A percentile compares a stretch with the other conserved stretches of the same genome.
Conservation (phyloP, 805 yeast genomes). For the Metschnikowia cerradonensis region DNA sequence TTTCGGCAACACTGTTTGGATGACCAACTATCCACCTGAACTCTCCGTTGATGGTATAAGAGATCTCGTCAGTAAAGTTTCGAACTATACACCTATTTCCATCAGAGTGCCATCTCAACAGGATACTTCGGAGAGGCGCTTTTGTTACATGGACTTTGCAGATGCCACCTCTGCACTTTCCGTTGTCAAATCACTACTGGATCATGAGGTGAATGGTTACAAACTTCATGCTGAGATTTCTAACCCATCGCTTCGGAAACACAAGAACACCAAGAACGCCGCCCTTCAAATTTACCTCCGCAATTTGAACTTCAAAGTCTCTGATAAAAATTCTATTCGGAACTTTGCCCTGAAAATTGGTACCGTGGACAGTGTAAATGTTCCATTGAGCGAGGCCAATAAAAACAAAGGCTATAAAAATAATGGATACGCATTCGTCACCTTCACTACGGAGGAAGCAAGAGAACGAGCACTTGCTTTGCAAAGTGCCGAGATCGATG, state of each 20-base stretch:
- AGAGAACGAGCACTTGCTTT: constrained; percentile 46
- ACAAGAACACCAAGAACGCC: constrained; percentile 20
- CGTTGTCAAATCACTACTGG: constrained; percentile 25
- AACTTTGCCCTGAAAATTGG: constrained; percentile 50
- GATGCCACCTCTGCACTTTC: constrained; percentile 46
- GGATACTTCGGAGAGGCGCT: constrained; percentile 54
- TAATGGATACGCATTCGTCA: constrained; percentile 66
- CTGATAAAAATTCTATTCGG: constrained; percentile 35
- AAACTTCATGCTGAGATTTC: constrained; percentile 57
- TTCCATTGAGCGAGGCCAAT: constrained; percentile 42
- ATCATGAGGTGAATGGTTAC: constrained; percentile 22
- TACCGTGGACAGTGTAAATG: constrained; percentile 43
- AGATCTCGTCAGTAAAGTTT: constrained; percentile 32
- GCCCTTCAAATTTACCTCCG: constrained; percentile 47
- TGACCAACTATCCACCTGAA: constrained; percentile 67
- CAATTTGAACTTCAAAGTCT: constrained; percentile 46
- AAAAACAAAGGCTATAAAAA: constrained; percentile 33
- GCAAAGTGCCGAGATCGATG: constrained; percentile 41
- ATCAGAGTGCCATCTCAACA: constrained; percentile 64
- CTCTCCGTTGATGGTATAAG: constrained; percentile 38
- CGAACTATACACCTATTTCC: constrained; percentile 37
- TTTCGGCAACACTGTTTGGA: constrained; percentile 57
- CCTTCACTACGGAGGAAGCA: constrained; percentile 39
- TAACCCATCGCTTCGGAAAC: constrained; percentile 44
- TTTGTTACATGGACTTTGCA: constrained; percentile 66